These are phyloP conservation scores for Phaeodactylum tricornutum DNA, from an alignment of 108 stramenopile species.

Conservation along the genomic window DNA sequence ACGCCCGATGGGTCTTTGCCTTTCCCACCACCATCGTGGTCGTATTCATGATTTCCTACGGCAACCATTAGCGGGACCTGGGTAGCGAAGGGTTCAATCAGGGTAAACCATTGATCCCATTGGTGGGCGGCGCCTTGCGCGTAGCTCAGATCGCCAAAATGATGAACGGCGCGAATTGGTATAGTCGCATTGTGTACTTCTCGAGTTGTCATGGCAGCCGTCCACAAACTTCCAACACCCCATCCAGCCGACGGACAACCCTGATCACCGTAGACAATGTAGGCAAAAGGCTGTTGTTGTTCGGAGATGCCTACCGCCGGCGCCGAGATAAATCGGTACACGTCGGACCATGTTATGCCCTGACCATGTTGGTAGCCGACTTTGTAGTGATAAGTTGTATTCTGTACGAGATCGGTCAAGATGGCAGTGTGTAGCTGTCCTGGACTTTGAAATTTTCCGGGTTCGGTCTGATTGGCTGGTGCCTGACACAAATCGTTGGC, in stretches of 20 bases:
- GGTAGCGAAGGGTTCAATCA: slow-evolving; percentile 63
- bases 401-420: slow-evolving; percentile 26
- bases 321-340: slow-evolving; percentile 15
- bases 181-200: slow-evolving; percentile 16
- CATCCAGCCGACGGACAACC: slow-evolving; percentile 25
- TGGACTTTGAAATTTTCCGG: slow-evolving; percentile 44
- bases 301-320: slow-evolving; percentile 4
- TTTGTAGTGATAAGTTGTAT: slow-evolving; percentile 45
- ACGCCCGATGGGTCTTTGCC: slow-evolving; percentile 59
- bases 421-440: slow-evolving; percentile 44
- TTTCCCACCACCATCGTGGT: slow-evolving; percentile 41
- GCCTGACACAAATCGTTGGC: slow-evolving; percentile 56
- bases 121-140: slow-evolving; percentile 47
- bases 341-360: slow-evolving; percentile 20
- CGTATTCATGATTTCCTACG: slow-evolving; percentile 85
- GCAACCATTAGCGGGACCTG: slow-evolving; percentile 65
- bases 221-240: slow-evolving; percentile 11
- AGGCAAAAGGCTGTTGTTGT: slow-evolving; percentile 20
- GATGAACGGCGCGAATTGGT: slow-evolving; percentile 40
- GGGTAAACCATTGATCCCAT: slow-evolving; percentile 69
- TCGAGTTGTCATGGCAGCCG: slow-evolving; percentile 17
- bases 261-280: slow-evolving; percentile 60
- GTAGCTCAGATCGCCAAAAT: slow-evolving; percentile 58
- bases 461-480: slow-evolving; percentile 45
- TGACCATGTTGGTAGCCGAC: slow-evolving; percentile 30